Conservation (phyloP, 73 alveolate species). For the Paramecium octaurelia region DNA sequence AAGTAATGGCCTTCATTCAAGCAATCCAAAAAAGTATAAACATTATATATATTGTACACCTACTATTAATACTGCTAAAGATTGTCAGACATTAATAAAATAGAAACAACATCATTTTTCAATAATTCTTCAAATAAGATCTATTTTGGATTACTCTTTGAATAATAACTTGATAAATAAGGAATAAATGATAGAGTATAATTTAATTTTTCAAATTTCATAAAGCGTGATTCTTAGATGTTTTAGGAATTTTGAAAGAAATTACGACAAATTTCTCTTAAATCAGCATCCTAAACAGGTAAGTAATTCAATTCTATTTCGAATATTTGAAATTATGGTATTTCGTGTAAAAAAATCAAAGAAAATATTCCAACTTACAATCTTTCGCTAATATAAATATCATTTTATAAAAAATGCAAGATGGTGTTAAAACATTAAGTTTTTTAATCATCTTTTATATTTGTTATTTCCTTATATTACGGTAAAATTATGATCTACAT, state of each 20-base stretch:
- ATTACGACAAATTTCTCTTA: background rate
- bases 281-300: background rate
- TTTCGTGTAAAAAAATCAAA: background rate
- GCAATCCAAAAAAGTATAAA: background rate
- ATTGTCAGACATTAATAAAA: background rate
- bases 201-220: background rate
- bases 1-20: background rate
- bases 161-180: background rate
- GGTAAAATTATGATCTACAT: background rate
- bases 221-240: background rate
- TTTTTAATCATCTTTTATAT: background rate
- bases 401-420: background rate
- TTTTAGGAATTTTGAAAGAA: background rate
- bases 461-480: background rate
- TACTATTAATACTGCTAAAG: background rate
- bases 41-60: background rate
- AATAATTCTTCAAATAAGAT: background rate
- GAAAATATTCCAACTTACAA: background rate
- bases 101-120: background rate
- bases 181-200: background rate
- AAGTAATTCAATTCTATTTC: background rate
- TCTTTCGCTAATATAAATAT: background rate
- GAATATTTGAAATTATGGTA: background rate
- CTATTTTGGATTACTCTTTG: background rate
- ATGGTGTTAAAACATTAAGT: background rate